Conservation (phyloP, 2,329 filamentous ascomycete genomes). For the Talaromyces sp. region DNA sequence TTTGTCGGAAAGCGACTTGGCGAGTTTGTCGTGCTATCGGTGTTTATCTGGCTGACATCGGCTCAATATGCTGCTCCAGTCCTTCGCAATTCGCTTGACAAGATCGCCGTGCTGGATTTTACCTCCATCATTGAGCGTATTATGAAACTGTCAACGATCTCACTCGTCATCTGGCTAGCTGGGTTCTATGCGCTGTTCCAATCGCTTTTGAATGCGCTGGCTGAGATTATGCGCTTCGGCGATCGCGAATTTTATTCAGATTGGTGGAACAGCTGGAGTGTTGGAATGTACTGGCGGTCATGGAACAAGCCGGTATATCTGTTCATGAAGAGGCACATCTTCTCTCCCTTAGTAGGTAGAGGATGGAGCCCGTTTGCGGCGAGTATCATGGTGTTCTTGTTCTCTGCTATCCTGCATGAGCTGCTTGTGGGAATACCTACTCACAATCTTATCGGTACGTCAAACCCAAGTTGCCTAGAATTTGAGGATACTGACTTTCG, state of each 20-base stretch:
- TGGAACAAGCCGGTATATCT: conserved; percentile 98
- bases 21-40: conserved; percentile 73
- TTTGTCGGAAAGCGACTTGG: conserved; percentile 81
- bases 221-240: conserved; percentile 84
- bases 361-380: conserved; percentile 72
- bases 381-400: conserved; percentile 78
- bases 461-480: not conserved
- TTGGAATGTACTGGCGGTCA: conserved; percentile 87
- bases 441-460: conserved; percentile 81
- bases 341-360: conserved; percentile 79
- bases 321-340: conserved; percentile 94
- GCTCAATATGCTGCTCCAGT: conserved; percentile 93
- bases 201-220: conserved; percentile 83
- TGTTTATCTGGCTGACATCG: conserved; percentile 92
- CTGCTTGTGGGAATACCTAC: conserved; percentile 90
- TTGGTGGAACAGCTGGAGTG: conserved; percentile 92
- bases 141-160: conserved; percentile 94
- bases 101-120: conserved; percentile 77
- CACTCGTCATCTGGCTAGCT: conserved; percentile 92
- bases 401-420: conserved; percentile 89
- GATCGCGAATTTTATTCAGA: conserved; percentile 95
- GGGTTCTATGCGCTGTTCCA: conserved; percentile 98
- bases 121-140: conserved; percentile 81
- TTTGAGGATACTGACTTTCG: conserved; percentile 17
- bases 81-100: conserved; percentile 82